phyloP scores from a whole-genome alignment of 371 early-diverging fungal genomes.

The Basidiobolus meristosporus region DNA sequence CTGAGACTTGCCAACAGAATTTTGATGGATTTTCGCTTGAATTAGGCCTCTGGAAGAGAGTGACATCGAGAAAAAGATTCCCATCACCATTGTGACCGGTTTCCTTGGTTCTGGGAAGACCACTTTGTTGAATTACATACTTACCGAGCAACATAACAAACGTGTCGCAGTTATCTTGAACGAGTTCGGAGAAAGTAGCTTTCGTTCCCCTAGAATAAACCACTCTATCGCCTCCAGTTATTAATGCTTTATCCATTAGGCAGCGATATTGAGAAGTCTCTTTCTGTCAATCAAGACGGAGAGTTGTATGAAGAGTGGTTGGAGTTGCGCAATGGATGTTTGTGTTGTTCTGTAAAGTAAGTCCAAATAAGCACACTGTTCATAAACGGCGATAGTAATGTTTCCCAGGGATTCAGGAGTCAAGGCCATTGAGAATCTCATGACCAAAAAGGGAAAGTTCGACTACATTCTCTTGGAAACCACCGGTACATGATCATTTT shows the following conservation, averaged over 20 bases:
- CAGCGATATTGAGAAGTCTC: conserved; percentile 83
- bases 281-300: conserved; percentile 62
- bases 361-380: conserved; percentile 3
- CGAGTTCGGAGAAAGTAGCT: conserved; percentile 56
- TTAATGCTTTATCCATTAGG: conserved; percentile 14
- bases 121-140: conserved; percentile 73
- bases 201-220: neutral
- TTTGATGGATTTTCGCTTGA: neutral
- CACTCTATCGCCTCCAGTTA: neutral
- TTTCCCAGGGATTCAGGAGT: conserved; percentile 69
- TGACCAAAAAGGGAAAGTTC: conserved; percentile 74
- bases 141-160: conserved; percentile 80
- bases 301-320: conserved; percentile 88
- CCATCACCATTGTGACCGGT: conserved; percentile 59
- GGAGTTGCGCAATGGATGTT: conserved; percentile 87
- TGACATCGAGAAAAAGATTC: conserved; percentile 20
- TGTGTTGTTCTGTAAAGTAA: conserved; percentile 91
- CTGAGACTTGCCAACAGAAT: neutral
- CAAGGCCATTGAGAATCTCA: conserved; percentile 80
- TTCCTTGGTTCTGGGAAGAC: conserved; percentile 90
- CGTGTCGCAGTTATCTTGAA: conserved; percentile 89
- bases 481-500: conserved; percentile 21
- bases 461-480: conserved; percentile 93
- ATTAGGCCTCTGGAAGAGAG: neutral
- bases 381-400: neutral